Evolutionary conservation across 2,329 filamentous ascomycete genomes (phyloP).

Genomic region (Verticillium alfalfae): DNA sequence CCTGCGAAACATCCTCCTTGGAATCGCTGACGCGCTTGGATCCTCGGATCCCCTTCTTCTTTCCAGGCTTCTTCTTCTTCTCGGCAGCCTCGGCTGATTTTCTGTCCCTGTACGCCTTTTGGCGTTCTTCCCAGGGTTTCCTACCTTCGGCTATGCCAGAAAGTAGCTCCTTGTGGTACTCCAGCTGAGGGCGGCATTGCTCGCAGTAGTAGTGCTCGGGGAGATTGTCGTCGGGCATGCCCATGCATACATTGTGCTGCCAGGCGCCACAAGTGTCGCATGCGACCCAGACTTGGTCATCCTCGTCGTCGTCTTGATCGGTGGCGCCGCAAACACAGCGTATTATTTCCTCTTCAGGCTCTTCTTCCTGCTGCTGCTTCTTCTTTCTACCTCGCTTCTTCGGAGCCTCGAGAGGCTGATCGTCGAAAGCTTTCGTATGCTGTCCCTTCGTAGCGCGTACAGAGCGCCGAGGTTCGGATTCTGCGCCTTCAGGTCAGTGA

Average conservation of each 20-base stretch:
- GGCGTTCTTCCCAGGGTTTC: conserved; percentile 75
- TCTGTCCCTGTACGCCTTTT: conserved; percentile 58
- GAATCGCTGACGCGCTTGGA: conserved; percentile 61
- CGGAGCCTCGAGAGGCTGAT: conserved; percentile 47
- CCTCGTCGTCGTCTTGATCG: conserved; percentile 78
- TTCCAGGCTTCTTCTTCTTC: conserved; percentile 36
- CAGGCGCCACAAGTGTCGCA: conserved; percentile 90
- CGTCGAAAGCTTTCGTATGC: conserved; percentile 83
- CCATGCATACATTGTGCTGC: conserved; percentile 98
- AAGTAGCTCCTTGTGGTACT: conserved; percentile 72
- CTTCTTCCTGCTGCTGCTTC: conserved; percentile 48
- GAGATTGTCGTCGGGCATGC: conserved; percentile 70
- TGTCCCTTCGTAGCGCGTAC: conserved; percentile 96
- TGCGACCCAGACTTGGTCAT: conserved; percentile 81
- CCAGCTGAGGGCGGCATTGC: conserved; percentile 66
- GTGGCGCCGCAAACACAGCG: conserved; percentile 90
- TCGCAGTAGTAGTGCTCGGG: conserved; percentile 91
- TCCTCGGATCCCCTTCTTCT: conserved; percentile 53
- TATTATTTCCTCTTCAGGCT: conserved; percentile 67
- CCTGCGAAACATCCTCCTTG: conserved; percentile 33
- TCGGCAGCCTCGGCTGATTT: conserved; percentile 51
- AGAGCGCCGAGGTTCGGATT: conserved; percentile 81
- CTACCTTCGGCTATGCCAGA: conserved; percentile 75
- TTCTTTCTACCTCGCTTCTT: conserved; percentile 54
- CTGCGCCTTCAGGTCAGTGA: conserved; percentile 15